Percentiles rank a stretch among this genome's conserved stretches.
These are phyloP conservation scores for Fusarium pseudoanthophilum DNA, from an alignment of 2,329 filamentous ascomycete species.

Conservation along the genomic window DNA sequence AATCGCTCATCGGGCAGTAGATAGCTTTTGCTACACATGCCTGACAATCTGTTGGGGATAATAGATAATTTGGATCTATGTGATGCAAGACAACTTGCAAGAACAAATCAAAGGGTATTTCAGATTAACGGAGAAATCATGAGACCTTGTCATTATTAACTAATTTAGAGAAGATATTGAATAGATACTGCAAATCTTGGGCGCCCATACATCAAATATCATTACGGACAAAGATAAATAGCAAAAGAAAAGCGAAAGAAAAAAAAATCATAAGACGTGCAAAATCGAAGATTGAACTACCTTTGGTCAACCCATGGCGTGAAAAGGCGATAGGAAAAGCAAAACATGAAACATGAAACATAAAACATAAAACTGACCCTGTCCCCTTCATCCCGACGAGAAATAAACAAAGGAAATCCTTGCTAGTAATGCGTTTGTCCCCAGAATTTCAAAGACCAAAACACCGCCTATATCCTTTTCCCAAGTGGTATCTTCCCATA, in stretches of 20 bases:
- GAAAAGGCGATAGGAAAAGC: background rate
- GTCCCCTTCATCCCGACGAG: conserved; percentile 4
- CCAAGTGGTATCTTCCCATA: conserved; percentile 35
- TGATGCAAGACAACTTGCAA: background rate
- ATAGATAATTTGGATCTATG: background rate
- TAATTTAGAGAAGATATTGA: conserved; percentile 23
- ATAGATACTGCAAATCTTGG: conserved; percentile 12
- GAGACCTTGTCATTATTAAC: conserved; percentile 34
- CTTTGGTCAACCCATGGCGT: conserved; percentile 1
- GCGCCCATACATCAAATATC: conserved; percentile 19
- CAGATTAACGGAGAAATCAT: conserved; percentile 9
- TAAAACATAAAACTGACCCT: conserved; percentile 29
- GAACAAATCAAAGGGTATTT: background rate
- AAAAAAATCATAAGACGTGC: background rate
- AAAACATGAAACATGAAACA: conserved; percentile 28
- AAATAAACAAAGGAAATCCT: conserved; percentile 25
- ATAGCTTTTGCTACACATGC: background rate
- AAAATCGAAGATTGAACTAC: conserved; percentile 14
- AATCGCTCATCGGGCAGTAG: background rate
- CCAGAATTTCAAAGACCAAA: conserved; percentile 19
- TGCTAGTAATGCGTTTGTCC: conserved; percentile 17
- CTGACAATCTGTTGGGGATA: background rate
- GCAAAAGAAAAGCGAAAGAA: background rate
- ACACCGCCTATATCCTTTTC: conserved; percentile 32
- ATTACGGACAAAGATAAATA: background rate